phyloP scores from a whole-genome alignment of 345 rosid species.

The Eucalyptus decipiens region DNA sequence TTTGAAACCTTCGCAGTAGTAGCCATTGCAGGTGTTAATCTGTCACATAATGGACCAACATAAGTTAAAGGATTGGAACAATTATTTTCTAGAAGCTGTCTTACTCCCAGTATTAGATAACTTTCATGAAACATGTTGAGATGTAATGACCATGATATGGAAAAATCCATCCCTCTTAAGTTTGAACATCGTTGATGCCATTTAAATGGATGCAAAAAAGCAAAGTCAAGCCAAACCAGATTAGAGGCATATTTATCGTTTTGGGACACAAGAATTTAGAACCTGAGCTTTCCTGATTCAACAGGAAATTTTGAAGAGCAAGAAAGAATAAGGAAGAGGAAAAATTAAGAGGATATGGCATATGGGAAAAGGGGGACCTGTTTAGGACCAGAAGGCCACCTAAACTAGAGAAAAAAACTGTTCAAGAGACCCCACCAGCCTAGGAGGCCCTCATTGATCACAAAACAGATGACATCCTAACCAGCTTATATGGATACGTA shows the following conservation, averaged over 20 bases:
- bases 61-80: neutral
- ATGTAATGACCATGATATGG: neutral
- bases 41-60: neutral
- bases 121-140: neutral
- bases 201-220: neutral
- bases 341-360: neutral
- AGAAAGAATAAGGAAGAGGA: neutral
- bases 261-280: neutral
- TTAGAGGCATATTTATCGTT: neutral
- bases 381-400: neutral
- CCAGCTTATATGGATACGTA: neutral
- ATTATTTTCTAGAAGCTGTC: neutral
- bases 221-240: neutral
- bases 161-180: neutral
- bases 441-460: neutral
- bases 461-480: neutral
- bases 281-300: neutral
- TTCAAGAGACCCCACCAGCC: neutral
- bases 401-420: neutral
- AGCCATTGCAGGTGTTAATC: conserved; percentile 87
- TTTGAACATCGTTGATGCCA: neutral
- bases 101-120: neutral
- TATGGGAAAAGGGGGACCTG: neutral
- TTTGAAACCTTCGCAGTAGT: conserved; percentile 59
- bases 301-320: neutral